Percentiles rank a stretch among this genome's conserved stretches.
phyloP scores from a whole-genome alignment of 2,329 filamentous ascomycete species.

The Penicillium sp. region DNA sequence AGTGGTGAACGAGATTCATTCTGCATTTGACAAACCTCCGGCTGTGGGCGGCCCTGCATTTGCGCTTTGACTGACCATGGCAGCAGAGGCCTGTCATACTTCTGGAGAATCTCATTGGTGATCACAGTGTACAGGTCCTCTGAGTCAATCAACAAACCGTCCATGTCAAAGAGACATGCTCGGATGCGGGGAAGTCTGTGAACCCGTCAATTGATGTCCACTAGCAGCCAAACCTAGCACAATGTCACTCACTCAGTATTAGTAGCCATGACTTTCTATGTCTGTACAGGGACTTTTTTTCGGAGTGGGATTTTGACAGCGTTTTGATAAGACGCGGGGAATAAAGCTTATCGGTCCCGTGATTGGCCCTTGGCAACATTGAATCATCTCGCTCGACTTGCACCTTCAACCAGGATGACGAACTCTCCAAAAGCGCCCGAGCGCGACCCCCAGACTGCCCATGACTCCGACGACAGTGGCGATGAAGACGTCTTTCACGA shows the following conservation, averaged over 20 bases:
- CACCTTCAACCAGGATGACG: conserved; percentile 25
- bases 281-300: not conserved
- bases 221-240: not conserved
- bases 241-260: not conserved
- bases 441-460: conserved; percentile 6
- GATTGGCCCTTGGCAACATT: conserved; percentile 16
- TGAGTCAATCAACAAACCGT: conserved; percentile 90
- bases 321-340: conserved; percentile 16
- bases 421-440: conserved; percentile 3
- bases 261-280: conserved; percentile 12
- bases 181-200: conserved; percentile 74
- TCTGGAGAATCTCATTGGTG: conserved; percentile 77
- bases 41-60: conserved; percentile 68
- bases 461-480: conserved; percentile 34
- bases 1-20: not conserved
- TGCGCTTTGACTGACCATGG: conserved; percentile 95
- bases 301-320: conserved; percentile 10
- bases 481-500: conserved; percentile 46
- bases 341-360: conserved; percentile 22
- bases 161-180: conserved; percentile 98
- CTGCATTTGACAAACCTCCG: conserved; percentile 44
- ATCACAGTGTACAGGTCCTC: conserved; percentile 86
- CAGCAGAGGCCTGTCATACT: conserved; percentile 72
- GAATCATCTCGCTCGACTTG: conserved; percentile 1
- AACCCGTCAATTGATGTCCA: conserved; percentile 3